These are phyloP conservation scores for Chamaecrista fasciculata DNA, from an alignment of 306 rosid genomes.

Conservation along the genomic window DNA sequence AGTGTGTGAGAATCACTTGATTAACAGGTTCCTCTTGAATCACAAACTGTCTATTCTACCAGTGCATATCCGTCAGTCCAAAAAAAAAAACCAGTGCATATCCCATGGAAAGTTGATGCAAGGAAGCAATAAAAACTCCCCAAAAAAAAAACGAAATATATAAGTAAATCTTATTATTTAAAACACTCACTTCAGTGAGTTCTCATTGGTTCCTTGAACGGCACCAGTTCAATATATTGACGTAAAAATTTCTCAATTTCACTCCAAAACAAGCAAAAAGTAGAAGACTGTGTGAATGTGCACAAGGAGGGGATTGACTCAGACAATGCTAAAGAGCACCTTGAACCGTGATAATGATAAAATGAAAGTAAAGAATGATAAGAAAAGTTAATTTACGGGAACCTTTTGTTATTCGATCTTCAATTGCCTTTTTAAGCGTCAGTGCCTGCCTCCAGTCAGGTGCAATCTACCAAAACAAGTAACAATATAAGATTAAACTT, in stretches of 20 bases:
- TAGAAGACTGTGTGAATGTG: background rate
- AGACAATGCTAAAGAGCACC: background rate
- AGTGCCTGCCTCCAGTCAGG: conserved; percentile 95
- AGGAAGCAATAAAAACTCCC: background rate
- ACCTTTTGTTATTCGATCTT: conserved; percentile 80
- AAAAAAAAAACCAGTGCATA: no score
- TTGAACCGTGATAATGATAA: background rate
- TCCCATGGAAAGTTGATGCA: background rate
- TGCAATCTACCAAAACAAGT: conserved; percentile 59
- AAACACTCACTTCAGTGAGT: background rate
- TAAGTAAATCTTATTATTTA: background rate
- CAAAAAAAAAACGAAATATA: background rate
- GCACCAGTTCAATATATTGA: background rate
- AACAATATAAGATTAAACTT: background rate
- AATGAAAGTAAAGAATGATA: background rate
- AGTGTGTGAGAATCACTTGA: no score
- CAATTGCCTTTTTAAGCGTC: conserved; percentile 59
- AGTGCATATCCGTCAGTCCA: no score
- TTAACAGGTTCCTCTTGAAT: no score
- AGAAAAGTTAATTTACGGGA: conserved; percentile 1
- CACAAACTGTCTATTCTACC: no score
- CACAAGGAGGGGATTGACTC: background rate
- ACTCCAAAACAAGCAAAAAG: background rate
- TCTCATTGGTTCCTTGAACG: background rate
- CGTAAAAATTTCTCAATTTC: background rate